A percentile compares a stretch with the other conserved stretches of the same genome.
phyloP scores from a whole-genome alignment of 2,329 filamentous ascomycete species.

The Fusarium algeriense region DNA sequence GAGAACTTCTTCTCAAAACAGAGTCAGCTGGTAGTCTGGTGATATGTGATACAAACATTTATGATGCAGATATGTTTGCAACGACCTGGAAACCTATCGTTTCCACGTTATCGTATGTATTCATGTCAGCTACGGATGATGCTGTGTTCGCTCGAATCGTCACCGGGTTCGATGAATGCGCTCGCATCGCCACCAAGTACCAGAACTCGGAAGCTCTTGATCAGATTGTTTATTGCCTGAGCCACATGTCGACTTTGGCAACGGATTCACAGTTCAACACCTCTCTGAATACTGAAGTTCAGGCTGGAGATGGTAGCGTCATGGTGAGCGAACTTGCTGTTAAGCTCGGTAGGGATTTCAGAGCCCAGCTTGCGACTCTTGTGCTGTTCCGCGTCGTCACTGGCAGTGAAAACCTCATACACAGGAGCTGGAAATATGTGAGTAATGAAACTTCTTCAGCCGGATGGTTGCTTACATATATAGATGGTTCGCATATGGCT shows the following conservation, averaged over 20 bases:
- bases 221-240: slow-evolving; percentile 90
- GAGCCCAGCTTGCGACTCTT: slow-evolving; percentile 91
- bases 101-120: slow-evolving; percentile 95
- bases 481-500: slow-evolving; percentile 92
- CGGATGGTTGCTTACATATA: slow-evolving; percentile 36
- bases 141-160: slow-evolving; percentile 94
- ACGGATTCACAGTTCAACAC: slow-evolving; percentile 83
- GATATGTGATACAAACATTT: slow-evolving; percentile 91
- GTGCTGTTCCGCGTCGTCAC: slow-evolving; percentile 95
- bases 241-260: slow-evolving; percentile 89
- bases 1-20: slow-evolving; percentile 89
- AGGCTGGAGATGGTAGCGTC: slow-evolving; percentile 89
- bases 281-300: slow-evolving; percentile 92
- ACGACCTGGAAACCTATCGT: slow-evolving; percentile 96
- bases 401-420: slow-evolving; percentile 83
- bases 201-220: slow-evolving; percentile 87
- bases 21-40: slow-evolving; percentile 79
- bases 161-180: slow-evolving; percentile 95
- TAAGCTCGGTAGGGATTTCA: slow-evolving; percentile 92
- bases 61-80: slow-evolving; percentile 97
- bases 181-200: slow-evolving; percentile 89
- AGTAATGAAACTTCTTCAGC: slow-evolving; percentile 53
- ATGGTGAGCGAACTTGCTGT: slow-evolving; percentile 99
- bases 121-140: slow-evolving; percentile 98
- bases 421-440: slow-evolving; percentile 82